Conservation (phyloP, 257 asterid species). For the Apocynum venetum region DNA sequence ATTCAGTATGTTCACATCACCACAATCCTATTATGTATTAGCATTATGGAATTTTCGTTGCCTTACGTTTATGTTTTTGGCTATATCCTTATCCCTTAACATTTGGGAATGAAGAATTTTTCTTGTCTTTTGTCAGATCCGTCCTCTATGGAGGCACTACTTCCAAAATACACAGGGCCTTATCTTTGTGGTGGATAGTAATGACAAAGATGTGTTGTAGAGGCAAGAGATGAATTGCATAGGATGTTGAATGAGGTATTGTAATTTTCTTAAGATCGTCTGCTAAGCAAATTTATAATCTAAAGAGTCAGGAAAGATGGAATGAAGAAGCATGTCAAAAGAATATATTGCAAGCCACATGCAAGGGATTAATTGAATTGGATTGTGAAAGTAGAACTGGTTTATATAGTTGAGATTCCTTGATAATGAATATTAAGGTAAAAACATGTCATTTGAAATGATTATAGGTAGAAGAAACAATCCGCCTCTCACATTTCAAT, state of each 20-base stretch:
- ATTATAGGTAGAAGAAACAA: background rate
- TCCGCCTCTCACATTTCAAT: no score
- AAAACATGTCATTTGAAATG: background rate
- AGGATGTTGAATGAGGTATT: constrained; percentile 86
- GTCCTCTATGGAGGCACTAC: constrained; percentile 97
- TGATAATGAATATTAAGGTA: background rate
- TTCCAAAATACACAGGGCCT: constrained; percentile 93
- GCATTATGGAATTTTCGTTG: background rate
- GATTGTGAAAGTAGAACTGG: background rate
- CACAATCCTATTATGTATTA: background rate
- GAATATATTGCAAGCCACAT: background rate
- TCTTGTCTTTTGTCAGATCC: constrained; percentile 49
- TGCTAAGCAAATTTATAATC: background rate
- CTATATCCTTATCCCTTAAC: background rate
- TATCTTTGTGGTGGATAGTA: constrained; percentile 86
- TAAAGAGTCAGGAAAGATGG: background rate
- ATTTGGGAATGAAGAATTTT: constrained; percentile 1
- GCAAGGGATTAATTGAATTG: background rate
- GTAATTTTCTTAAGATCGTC: background rate
- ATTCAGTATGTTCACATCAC: background rate
- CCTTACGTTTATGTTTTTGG: background rate
- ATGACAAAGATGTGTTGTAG: constrained; percentile 83
- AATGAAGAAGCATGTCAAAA: background rate
- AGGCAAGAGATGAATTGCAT: constrained; percentile 90
- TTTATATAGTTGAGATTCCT: background rate